phyloP scores from a whole-genome alignment of 495 filamentous ascomycete species.

The Daldinia bambusicola region DNA sequence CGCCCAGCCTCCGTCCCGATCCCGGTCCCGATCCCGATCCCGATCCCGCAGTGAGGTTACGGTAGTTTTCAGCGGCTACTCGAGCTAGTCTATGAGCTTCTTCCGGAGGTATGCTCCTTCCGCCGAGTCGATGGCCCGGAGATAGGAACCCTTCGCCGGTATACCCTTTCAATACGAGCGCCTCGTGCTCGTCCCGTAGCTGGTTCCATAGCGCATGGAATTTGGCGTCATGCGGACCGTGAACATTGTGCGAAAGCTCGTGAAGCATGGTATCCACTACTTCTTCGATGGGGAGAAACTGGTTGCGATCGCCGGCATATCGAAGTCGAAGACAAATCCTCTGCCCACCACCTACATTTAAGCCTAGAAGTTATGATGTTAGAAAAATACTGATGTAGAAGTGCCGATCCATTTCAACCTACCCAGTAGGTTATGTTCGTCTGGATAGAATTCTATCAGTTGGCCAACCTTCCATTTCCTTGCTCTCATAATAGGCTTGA shows the following conservation, averaged over 20 bases:
- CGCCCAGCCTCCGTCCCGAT: slow-evolving; percentile 71
- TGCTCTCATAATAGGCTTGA: slow-evolving; percentile 95
- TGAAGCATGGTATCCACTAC: slow-evolving; percentile 94
- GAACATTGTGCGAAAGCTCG: slow-evolving; percentile 89
- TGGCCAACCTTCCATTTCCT: slow-evolving; percentile 81
- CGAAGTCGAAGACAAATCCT: slow-evolving; percentile 87
- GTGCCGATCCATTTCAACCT: slow-evolving; percentile 20
- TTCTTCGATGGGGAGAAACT: slow-evolving; percentile 83
- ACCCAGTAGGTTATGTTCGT: slow-evolving; percentile 78
- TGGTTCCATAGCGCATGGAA: slow-evolving; percentile 91
- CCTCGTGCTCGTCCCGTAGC: slow-evolving; percentile 84
- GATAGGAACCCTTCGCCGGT: slow-evolving; percentile 91
- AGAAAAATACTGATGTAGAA: neutral
- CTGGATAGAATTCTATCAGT: slow-evolving; percentile 86
- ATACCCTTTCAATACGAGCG: slow-evolving; percentile 80
- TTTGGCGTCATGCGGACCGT: slow-evolving; percentile 81
- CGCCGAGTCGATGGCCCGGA: slow-evolving; percentile 78
- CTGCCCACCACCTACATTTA: slow-evolving; percentile 80
- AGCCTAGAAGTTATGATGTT: slow-evolving; percentile 54
- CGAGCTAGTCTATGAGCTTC: slow-evolving; percentile 83
- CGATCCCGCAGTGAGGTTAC: slow-evolving; percentile 66
- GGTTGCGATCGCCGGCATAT: slow-evolving; percentile 75
- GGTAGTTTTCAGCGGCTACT: slow-evolving; percentile 77
- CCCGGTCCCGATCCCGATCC: slow-evolving; percentile 71
- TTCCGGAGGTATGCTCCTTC: slow-evolving; percentile 69